Base-by-base conservation (phyloP, 257 asterid genomes). In the Solanum rostratum region DNA sequence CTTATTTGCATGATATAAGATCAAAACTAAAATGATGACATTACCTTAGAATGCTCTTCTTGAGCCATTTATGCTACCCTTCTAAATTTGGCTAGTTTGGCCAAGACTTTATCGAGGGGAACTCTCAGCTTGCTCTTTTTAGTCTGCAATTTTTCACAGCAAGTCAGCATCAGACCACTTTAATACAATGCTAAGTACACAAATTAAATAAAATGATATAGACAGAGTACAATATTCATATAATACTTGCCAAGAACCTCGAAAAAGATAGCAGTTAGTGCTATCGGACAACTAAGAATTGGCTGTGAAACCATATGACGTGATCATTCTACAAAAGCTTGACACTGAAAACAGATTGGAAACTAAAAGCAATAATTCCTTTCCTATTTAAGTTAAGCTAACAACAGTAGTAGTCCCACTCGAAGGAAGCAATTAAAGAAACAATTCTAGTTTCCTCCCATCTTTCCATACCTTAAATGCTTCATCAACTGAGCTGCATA, bases 401-500 rank as follows among this genome's bases (percentile, higher is more conserved):
- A 16, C 50, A 33, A 15, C 50, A 18, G 71, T 63, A 65, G 6
- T 29, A 10, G 15, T 65, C 19, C 29, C 22, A n/a, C n/a, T 18
- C 24, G 2, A 19, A 20, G 13, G 12, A n/a, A 57, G n/a, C 15
- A 57, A 57, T 57, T 57, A 20, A 8, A 10, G 14, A 20, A 57
- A 57, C 65, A 57, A 57, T 20, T 65, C 8, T 0, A 6, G 6
- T 12, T 29, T 14, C 12, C 4, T 27, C 7, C 43, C 50, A 68
- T 68, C 49, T 30, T 15, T 81, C 30, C 81, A 68, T 92, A 96
- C 99, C 98, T 92, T 92, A 83, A 95, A 91, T 22, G 94, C 94
- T 93, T 96, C 98, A 62, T 96, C 98, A 22, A 84, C 93, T 19
- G 97, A 87, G 91, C 97, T 96, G 93, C 62, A 82, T 63, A n/a